Percentiles rank a stretch among this genome's conserved stretches.
phyloP scores from a whole-genome alignment of 495 filamentous ascomycete species.

The Cetradonia linearis region DNA sequence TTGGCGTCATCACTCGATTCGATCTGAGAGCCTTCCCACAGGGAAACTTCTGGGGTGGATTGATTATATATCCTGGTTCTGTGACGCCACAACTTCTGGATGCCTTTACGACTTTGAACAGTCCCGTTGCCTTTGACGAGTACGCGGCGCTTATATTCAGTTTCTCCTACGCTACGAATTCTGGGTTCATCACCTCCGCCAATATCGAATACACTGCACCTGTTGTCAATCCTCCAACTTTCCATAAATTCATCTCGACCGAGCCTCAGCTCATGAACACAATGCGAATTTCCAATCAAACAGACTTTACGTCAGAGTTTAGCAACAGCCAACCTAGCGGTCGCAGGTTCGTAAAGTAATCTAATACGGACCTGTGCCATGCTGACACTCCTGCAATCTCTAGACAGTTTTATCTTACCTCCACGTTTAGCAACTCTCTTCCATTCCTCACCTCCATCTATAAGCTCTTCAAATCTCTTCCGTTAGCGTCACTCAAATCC shows the following conservation, averaged over 20 bases:
- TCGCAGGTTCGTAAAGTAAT: no score
- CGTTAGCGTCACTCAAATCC: conserved; percentile 21
- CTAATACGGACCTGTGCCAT: no score
- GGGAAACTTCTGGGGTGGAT: conserved; percentile 15
- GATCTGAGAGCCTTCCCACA: conserved; percentile 38
- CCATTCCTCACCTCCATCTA: conserved; percentile 23
- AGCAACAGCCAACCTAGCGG: no score
- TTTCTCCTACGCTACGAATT: no score
- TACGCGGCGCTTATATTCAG: no score
- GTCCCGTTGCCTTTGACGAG: neutral
- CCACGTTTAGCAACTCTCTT: conserved; percentile 25
- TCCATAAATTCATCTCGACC: no score
- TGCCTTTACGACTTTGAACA: conserved; percentile 2
- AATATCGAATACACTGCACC: no score
- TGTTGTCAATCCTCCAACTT: no score
- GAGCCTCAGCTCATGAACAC: no score
- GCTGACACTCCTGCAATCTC: neutral
- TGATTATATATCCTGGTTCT: neutral
- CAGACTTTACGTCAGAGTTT: no score
- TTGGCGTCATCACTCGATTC: conserved; percentile 52
- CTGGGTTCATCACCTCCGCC: no score
- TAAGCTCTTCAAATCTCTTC: conserved; percentile 25
- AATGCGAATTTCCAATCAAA: no score
- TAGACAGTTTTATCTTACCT: conserved; percentile 26
- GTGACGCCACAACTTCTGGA: neutral